A percentile compares a stretch with the other conserved stretches of the same genome.
Evolutionary conservation across 257 asterid species (phyloP).

Genomic region (Solanum ahanhuiri): DNA sequence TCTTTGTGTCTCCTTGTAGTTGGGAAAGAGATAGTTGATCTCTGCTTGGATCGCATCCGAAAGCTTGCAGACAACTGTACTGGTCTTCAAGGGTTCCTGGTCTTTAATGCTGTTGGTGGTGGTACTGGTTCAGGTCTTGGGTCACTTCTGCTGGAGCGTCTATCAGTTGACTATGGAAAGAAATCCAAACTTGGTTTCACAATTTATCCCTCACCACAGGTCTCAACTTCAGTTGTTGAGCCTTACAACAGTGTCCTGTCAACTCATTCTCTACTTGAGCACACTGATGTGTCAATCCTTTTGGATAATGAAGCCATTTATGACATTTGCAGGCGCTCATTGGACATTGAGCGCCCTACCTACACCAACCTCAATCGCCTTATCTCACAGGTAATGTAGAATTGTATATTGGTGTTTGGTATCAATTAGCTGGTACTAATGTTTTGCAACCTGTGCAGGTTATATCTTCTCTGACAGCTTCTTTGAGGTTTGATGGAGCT

Average conservation of each 20-base stretch:
- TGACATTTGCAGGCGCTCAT: conserved; percentile 11
- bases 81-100: conserved; percentile 12
- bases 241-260: conserved; percentile 18
- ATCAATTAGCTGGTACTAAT: background rate
- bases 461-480: conserved; percentile 8
- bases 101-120: conserved; percentile 14
- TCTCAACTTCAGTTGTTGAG: conserved; percentile 17
- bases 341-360: conserved; percentile 16
- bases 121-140: conserved; percentile 18
- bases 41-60: conserved; percentile 8
- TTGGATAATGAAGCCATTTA: conserved; percentile 14
- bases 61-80: conserved; percentile 18
- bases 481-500: conserved; percentile 7
- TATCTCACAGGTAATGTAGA: conserved; percentile 5
- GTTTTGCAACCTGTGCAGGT: background rate
- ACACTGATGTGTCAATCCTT: conserved; percentile 13
- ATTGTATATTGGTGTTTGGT: no score
- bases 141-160: conserved; percentile 12
- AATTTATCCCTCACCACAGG: conserved; percentile 18
- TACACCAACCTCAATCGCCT: conserved; percentile 13
- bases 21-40: conserved; percentile 19
- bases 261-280: conserved; percentile 17
- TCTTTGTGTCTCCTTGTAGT: background rate
- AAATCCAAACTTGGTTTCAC: conserved; percentile 15
- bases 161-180: conserved; percentile 16